Evolutionary conservation across 1,139 yeast species (phyloP), one percentile per base, ranked within the genome.

Genomic region (Diutina scorzettiae): DNA sequence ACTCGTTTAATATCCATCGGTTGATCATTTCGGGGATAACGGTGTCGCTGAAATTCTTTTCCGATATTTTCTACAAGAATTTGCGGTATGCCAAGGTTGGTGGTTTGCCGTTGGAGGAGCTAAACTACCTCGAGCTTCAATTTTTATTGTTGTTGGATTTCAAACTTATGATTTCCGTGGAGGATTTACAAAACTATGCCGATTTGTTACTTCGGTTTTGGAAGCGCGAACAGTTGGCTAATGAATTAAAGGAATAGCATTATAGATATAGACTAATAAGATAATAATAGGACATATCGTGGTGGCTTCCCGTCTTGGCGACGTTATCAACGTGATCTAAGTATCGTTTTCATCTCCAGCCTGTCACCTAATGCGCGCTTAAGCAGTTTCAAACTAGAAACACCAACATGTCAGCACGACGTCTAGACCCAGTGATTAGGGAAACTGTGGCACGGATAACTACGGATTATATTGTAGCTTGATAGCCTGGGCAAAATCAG

Each of bases 61-160:
- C 94, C 51, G 99, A 91, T 62, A 87, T 91, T 43, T 93, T 91
- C 58, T 91, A 93, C 69, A 91, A 93, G 56, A 91, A 93, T 60
- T 80, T 94, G 43, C 74, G 99, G 49, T 91, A 93, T 58, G 97
- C 98, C 20, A 86, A 91, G 60, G 97, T 91, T 34, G 98, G 99
- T 7, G 99, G 99, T 2, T 71, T 91, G 45, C 96, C 97, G 7
- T 71, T 89, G 45, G 96, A 87, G 46, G 99, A 91, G 57, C 71
- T 91, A 55, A 91, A 93, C 57, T 91, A 86, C 61, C 68, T 91
- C 50, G 99, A 91, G 59, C 65, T 91, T 43, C 97, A 91, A 58
- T 91, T 91, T 57, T 63, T 91, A 49, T 61, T 89, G 42, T 66
- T 91, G 47, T 71, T 91, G 43, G 96, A 91, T 60, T 91, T 91